Conservation (phyloP, 2,329 filamentous ascomycete genomes). For the Stagonosporopsis chrysanthemi region DNA sequence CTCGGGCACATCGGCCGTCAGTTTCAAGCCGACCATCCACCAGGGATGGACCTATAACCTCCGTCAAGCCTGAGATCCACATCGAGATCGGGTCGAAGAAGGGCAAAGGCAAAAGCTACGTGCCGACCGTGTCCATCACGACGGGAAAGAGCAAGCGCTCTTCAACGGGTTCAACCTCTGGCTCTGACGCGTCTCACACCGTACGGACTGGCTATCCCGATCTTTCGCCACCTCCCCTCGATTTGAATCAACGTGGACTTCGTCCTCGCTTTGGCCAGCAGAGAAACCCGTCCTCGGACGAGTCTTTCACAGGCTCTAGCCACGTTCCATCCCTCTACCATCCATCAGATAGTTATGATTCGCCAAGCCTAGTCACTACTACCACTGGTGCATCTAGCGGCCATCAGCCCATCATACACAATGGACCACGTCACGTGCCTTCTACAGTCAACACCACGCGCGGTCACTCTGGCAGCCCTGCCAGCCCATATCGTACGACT, state of each 20-base stretch:
- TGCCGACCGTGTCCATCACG: conserved; percentile 28
- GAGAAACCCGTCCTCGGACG: conserved; percentile 39
- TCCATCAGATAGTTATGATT: conserved; percentile 43
- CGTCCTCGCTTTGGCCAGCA: conserved; percentile 31
- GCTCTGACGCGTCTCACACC: conserved; percentile 42
- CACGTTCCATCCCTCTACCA: conserved; percentile 40
- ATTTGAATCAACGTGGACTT: conserved; percentile 23
- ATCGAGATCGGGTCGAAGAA: conserved; percentile 40
- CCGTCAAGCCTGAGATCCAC: conserved; percentile 38
- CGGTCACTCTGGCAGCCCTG: conserved; percentile 18
- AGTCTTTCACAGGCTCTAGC: conserved; percentile 37
- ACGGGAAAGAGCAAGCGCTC: conserved; percentile 35
- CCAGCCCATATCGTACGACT: conserved; percentile 31
- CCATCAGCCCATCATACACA: conserved; percentile 40
- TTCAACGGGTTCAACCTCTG: conserved; percentile 24
- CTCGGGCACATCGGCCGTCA: conserved; percentile 37
- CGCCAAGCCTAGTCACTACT: conserved; percentile 23
- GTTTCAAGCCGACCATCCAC: conserved; percentile 36
- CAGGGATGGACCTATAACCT: conserved; percentile 28
- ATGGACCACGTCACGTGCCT: conserved; percentile 14
- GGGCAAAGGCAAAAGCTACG: conserved; percentile 32
- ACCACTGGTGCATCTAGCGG: conserved; percentile 25
- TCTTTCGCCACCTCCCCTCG: conserved; percentile 27
- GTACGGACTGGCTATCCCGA: conserved; percentile 46
- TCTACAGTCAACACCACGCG: conserved; percentile 18